Evolutionary conservation across 805 yeast genomes (phyloP), one percentile per base, ranked within the genome.

Genomic region (Barnettozyma wickerhamii): DNA sequence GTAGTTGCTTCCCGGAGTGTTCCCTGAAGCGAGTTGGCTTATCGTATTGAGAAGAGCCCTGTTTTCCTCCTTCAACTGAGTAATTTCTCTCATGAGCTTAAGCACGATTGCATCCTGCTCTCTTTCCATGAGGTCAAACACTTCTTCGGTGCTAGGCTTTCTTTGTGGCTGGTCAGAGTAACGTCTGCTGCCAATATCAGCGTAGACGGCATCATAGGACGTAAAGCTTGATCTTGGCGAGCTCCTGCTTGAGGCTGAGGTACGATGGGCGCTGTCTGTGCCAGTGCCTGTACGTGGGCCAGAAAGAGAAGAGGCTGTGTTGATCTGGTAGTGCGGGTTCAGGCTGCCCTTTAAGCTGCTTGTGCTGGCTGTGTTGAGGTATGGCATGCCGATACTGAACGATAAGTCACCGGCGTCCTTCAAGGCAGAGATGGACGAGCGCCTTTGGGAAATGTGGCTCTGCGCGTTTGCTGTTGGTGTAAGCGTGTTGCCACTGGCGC

Each of bases 51-150:
- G 26, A 35, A 75, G 59, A 9, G 52, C 45, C 30, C 65, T 65
- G 49, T 74, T 77, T 49, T 80, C 86, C 14, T 74, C 76, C 48
- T 72, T 74, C 45, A 82, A 58, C 6, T 49, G 43, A 19, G 66
- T 66, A 27, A 83, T 80, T 54, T 82, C 87, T 40, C 74, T 71
- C 77, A 80, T 81, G 31, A 82, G 63, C 56, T 72, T 74, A 53
- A 81, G 63, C 15, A 82, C 89, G 19, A 81, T 79, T 3, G 84
- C 86, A 53, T 83, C 90, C 56, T 83, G 89, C 59, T 83, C 88
- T 38, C 79, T 68, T 51, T 83, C 90, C 79, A 83, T 75, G 27
- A 69, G 55, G 53, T 78, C 80, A 29, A 78, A 70, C 15, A 75
- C 65, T 46, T 75, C 74, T 21, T 72, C 81, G 7, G 69, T 64